Conservation (phyloP, 768 basidiomycete species). For the Erythrobasidium yunnanense region DNA sequence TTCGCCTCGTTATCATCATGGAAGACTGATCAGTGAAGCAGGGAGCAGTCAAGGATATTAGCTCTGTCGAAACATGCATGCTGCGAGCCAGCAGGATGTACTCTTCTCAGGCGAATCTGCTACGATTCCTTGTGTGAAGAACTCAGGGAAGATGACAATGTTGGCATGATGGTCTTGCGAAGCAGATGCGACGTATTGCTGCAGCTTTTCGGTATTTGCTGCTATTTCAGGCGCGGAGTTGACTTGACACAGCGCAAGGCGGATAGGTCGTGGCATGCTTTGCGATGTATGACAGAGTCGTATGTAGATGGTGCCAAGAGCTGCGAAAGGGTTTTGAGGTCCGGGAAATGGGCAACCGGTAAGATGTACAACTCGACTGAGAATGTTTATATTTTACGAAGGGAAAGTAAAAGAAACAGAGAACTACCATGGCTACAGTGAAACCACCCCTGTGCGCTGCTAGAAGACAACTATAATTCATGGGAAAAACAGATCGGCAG, state of each 20-base stretch:
- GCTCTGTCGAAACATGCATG: not conserved
- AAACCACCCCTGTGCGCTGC: too few relatives aligned
- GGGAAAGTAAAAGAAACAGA: too few relatives aligned
- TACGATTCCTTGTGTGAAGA: slow-evolving; percentile 13
- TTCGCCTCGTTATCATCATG: not conserved
- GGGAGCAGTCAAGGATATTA: not conserved
- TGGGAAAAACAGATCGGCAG: too few relatives aligned
- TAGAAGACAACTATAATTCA: too few relatives aligned
- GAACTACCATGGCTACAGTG: too few relatives aligned
- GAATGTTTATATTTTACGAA: too few relatives aligned
- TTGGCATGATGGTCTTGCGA: not conserved
- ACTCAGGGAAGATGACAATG: slow-evolving; percentile 19
- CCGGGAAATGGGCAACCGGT: too few relatives aligned
- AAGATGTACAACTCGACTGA: too few relatives aligned
- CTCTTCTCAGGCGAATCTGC: slow-evolving; percentile 15
- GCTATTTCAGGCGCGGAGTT: not conserved
- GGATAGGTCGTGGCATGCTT: not conserved
- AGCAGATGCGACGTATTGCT: not conserved
- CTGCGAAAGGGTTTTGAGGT: too few relatives aligned
- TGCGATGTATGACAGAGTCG: not conserved
- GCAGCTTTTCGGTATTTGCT: not conserved
- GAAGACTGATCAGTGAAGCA: not conserved
- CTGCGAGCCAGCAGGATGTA: not conserved
- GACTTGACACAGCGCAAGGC: slow-evolving; percentile 6
- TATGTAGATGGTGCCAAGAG: not conserved